Percentiles rank a stretch among this genome's conserved stretches.
phyloP scores from a whole-genome alignment of 108 stramenopile species.

The Fragilariopsis cylindrus region DNA sequence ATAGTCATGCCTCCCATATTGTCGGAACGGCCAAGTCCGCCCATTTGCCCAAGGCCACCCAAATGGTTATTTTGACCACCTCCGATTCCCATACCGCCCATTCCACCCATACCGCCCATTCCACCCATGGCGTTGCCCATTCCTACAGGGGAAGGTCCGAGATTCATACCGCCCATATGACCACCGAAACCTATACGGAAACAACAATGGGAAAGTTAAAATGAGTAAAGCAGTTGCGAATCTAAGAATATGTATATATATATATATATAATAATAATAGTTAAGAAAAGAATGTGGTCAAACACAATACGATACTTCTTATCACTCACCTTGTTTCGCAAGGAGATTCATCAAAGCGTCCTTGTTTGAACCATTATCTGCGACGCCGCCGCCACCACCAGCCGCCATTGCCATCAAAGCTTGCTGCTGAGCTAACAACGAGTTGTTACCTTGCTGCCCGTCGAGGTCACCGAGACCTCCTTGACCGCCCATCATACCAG shows the following conservation, averaged over 20 bases:
- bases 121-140: conserved; percentile 34
- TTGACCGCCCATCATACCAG: conserved; percentile 15
- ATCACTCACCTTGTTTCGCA: conserved; percentile 27
- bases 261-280: not conserved
- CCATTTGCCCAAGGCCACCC: conserved; percentile 19
- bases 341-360: conserved; percentile 45
- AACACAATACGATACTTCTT: not conserved
- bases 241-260: not conserved
- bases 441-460: conserved; percentile 19
- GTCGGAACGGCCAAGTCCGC: not conserved
- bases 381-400: conserved; percentile 13
- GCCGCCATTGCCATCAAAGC: conserved; percentile 37
- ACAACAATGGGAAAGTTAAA: not conserved
- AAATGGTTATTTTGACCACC: conserved; percentile 30
- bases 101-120: conserved; percentile 24
- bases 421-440: conserved; percentile 34
- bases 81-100: conserved; percentile 30
- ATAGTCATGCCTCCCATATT: conserved; percentile 1
- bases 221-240: not conserved
- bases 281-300: not conserved
- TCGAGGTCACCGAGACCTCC: not conserved
- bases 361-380: conserved; percentile 35
- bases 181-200: conserved; percentile 18
- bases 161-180: conserved; percentile 21
- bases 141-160: conserved; percentile 4